These are phyloP conservation scores for Cercospora berteroae DNA, from an alignment of 2,329 filamentous ascomycete species.

Conservation along the genomic window DNA sequence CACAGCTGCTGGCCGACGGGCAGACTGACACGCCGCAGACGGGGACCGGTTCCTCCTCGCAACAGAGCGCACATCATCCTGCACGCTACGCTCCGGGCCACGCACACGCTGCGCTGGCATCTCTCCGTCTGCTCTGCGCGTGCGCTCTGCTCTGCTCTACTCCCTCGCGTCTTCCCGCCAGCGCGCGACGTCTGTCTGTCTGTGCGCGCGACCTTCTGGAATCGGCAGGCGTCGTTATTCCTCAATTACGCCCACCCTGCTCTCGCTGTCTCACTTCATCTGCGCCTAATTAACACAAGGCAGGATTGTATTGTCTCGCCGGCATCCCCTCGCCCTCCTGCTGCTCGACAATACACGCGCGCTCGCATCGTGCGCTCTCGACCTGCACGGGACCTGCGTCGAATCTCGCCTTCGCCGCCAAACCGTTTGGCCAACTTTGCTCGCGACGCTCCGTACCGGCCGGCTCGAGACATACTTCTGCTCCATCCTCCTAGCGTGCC, in stretches of 20 bases:
- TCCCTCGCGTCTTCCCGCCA: neutral
- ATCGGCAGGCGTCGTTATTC: conserved; percentile 21
- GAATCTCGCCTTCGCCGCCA: neutral
- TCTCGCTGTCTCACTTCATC: conserved; percentile 28
- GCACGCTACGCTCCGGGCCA: neutral
- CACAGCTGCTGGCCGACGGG: neutral
- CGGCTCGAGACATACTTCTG: conserved; percentile 11
- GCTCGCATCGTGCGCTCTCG: neutral
- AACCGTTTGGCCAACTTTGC: neutral
- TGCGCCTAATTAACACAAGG: conserved; percentile 27
- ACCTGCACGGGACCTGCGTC: neutral
- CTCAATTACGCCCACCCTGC: conserved; percentile 22
- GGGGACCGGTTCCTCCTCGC: neutral
- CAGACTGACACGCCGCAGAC: neutral
- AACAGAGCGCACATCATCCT: neutral
- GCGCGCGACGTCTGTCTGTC: neutral
- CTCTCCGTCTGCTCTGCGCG: neutral
- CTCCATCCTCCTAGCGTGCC: conserved; percentile 19
- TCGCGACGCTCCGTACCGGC: conserved; percentile 24
- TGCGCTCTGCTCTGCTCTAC: neutral
- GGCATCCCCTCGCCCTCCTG: conserved; percentile 22
- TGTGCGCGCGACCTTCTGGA: conserved; percentile 24
- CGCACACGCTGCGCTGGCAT: neutral
- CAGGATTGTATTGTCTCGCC: conserved; percentile 15
- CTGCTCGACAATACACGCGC: conserved; percentile 13